Percentiles rank a stretch among this genome's conserved stretches.
phyloP scores from a whole-genome alignment of 371 early-diverging fungal genomes.

The Gilbertella persicaria region DNA sequence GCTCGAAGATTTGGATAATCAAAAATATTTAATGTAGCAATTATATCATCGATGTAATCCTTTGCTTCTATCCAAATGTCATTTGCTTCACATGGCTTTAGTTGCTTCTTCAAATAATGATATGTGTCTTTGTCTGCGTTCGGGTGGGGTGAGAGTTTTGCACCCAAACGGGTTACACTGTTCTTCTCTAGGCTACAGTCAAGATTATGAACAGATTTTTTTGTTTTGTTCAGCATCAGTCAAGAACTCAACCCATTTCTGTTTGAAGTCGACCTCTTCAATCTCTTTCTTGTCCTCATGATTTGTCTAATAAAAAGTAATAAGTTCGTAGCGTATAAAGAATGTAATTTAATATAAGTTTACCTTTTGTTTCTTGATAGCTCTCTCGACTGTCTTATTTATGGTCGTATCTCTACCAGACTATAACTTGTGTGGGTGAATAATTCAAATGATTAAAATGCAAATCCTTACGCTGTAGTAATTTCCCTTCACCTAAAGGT shows the following conservation, averaged over 20 bases:
- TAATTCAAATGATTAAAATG: slow-evolving; percentile 9
- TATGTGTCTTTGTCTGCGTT: neutral
- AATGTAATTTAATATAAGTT: slow-evolving; percentile 15
- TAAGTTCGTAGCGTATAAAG: slow-evolving; percentile 17
- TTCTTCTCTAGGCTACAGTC: too few species aligned
- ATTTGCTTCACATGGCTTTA: neutral
- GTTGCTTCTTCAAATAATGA: neutral
- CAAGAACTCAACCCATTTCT: slow-evolving; percentile 11
- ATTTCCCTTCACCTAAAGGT: slow-evolving; percentile 13
- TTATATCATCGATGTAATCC: neutral
- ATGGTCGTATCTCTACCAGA: slow-evolving; percentile 9
- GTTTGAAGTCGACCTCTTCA: slow-evolving; percentile 8
- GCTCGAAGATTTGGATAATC: neutral
- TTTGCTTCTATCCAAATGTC: neutral
- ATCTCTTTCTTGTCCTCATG: slow-evolving; percentile 6
- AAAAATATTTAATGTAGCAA: neutral
- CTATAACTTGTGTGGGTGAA: slow-evolving; percentile 14
- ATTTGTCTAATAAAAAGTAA: slow-evolving; percentile 15
- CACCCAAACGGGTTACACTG: too few species aligned
- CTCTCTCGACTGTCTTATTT: slow-evolving; percentile 17
- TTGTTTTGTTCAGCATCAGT: slow-evolving; percentile 14
- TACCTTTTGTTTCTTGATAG: slow-evolving; percentile 22
- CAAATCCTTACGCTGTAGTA: slow-evolving; percentile 15
- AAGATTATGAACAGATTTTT: too few species aligned
- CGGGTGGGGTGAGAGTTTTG: too few species aligned